Evolutionary conservation across 1,139 yeast species (phyloP), one percentile per base, ranked within the genome.

Genomic region (Geotrichum australiense): DNA sequence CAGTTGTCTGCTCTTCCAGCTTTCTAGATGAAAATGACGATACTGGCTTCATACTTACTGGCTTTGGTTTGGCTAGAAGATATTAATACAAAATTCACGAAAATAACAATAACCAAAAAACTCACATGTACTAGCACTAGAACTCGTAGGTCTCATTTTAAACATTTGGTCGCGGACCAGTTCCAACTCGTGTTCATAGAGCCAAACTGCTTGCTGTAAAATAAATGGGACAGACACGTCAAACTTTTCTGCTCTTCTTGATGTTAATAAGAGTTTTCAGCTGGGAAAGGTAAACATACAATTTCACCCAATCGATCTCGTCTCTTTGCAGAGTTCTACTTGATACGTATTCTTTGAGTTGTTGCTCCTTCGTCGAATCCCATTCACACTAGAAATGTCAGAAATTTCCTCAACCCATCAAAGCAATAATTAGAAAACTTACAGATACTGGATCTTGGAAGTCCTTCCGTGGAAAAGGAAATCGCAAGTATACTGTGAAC

Each of bases 171-270:
- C 61, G 19, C 66, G 54, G 14, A 69, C 59, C 37, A 64, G 64
- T 35, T 66, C 65, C 34, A 69, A 54, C 50, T 69, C 73, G 41
- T 59, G 61, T 47, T 69, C 73, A 43, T 69, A 69, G 3, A 69
- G 56, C 72, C 73, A 68, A 4, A 68, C 69, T 1, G 72, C 70
- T 46, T 69, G 72, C 47, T 69, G 72, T 19, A 69, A 62, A 3
- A 69, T 54, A 42, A 68, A 69, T 5, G 66, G 61, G 5, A 61
- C 61, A 2, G 70, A 58, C 2, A 66, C 73, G 8, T 57, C 52
- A 42, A 69, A 68, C 42, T 55, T 45, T 11, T 42, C 31, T 3
- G 64, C 66, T 28, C 51, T 47, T 22, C 22, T n/a, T 12, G 23
- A 27, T 34, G 24, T 2, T 4, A 19, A 20, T 20, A 32, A 32